A percentile compares a stretch with the other conserved stretches of the same genome.
These are phyloP conservation scores for Lenwebbia sp. DNA, from an alignment of 345 rosid genomes.

Conservation along the genomic window DNA sequence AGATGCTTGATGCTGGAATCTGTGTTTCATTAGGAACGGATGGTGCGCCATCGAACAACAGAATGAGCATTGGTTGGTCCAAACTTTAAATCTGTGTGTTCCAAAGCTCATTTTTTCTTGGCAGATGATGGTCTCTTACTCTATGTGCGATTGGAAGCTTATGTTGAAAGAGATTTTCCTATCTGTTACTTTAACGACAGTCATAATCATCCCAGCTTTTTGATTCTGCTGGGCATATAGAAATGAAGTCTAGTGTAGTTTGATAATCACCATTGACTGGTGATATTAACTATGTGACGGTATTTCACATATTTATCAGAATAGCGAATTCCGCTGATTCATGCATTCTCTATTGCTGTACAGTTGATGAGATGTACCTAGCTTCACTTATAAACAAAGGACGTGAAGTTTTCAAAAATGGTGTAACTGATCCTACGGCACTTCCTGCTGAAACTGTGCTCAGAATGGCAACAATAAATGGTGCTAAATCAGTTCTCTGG, in stretches of 20 bases:
- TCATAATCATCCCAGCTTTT: background rate
- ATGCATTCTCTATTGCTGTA: background rate
- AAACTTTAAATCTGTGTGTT: background rate
- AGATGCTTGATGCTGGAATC: conserved; percentile 55
- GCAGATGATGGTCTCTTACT: background rate
- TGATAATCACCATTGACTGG: background rate
- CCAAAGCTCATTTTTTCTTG: background rate
- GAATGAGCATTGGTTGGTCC: conserved; percentile 68
- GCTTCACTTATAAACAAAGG: conserved; percentile 69
- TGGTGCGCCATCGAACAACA: conserved; percentile 74
- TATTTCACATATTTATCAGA: background rate
- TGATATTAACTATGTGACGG: background rate
- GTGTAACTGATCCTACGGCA: conserved; percentile 51
- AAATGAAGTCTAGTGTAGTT: background rate
- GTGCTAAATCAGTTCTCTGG: conserved; percentile 64
- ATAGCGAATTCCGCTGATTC: background rate
- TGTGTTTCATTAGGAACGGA: conserved; percentile 73
- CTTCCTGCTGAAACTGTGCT: conserved; percentile 58
- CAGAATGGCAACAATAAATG: conserved; percentile 51
- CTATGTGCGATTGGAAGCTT: background rate
- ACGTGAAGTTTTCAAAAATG: conserved; percentile 27
- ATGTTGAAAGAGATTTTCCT: background rate
- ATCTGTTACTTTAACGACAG: background rate
- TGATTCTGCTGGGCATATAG: background rate
- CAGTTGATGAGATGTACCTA: conserved; percentile 68